Percentiles rank a stretch among this genome's conserved stretches.
These are phyloP conservation scores for Metschnikowia matae DNA, from an alignment of 805 yeast species.

Conservation along the genomic window DNA sequence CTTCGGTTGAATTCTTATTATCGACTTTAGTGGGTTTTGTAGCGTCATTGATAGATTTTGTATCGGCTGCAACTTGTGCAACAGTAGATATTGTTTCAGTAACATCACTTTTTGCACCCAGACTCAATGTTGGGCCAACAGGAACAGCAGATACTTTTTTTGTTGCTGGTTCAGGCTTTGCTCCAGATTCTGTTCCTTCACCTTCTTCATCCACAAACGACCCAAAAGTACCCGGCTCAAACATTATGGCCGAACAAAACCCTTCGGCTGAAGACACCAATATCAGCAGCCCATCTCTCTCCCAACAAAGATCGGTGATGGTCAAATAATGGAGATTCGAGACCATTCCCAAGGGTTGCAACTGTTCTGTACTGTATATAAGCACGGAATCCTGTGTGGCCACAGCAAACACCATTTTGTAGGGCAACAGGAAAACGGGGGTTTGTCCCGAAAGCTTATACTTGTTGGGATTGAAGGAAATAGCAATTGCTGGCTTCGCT, in stretches of 20 bases:
- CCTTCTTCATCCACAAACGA: slow-evolving; percentile 13
- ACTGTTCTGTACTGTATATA: slow-evolving; percentile 73
- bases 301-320: slow-evolving; percentile 86
- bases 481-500: slow-evolving; percentile 78
- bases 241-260: slow-evolving; percentile 67
- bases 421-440: slow-evolving; percentile 55
- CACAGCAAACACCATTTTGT: slow-evolving; percentile 83
- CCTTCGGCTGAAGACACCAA: slow-evolving; percentile 89
- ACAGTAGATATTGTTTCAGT: neutral
- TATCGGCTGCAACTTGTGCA: no score
- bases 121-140: neutral
- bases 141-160: no score
- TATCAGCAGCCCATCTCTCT: slow-evolving; percentile 64
- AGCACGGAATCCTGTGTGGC: slow-evolving; percentile 86
- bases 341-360: slow-evolving; percentile 66
- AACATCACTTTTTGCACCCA: no score
- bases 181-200: neutral
- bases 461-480: slow-evolving; percentile 67
- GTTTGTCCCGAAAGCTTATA: slow-evolving; percentile 29
- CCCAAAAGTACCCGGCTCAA: slow-evolving; percentile 58
- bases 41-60: neutral
- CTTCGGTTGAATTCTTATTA: no score
- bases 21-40: no score
- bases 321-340: slow-evolving; percentile 84
- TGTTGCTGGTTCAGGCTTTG: no score